Evolutionary conservation across 805 yeast species (phyloP), one percentile per base, ranked within the genome.

Genomic region (Wickerhamiella azyma): DNA sequence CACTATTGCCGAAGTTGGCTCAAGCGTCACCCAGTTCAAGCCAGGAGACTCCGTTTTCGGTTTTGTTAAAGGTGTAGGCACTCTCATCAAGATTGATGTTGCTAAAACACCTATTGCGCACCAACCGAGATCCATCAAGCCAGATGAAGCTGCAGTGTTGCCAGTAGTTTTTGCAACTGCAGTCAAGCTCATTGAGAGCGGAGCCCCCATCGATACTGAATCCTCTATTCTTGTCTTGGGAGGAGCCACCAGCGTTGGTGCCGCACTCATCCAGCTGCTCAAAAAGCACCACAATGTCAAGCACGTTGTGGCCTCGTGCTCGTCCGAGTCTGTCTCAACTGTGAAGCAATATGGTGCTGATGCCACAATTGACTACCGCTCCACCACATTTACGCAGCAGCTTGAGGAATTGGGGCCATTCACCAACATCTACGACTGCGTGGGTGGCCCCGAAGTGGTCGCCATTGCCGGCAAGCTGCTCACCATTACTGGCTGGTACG

Each of bases 11-110:
- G 69, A 70, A 24, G 75, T 77, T 17, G 89, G 89, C 5, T 56
- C 61, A 10, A 63, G 64, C 13, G 55, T 66, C 30, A 57, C 54
- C 16, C 51, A 55, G 29, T 77, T 59, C 54, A 61, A 60, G 8
- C 72, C 65, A 18, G 89, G 88, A 32, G 82, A 77, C 53, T 69
- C 68, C 33, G 85, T 83, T 0, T 73, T 77, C 57, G 94, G 89
- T 7, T 17, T 26, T 8, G 4, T 10, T 5, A 14, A 24, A 18
- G 17, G 24, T 14, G 33, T 26, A 7, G 45, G 39, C 35, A 24
- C 39, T 5, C n/a, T 42, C 19, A 36, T 24, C 17, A 32, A 33
- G 19, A 17, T 42, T 5, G 32, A 42, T 24, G 26, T 19, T 18
- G 11, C n/a, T 8, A n/a, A 28, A 5, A 85, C 79, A 53, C 62